Evolutionary conservation across 345 rosid species (phyloP).

Genomic region (Salix arbutifolia): DNA sequence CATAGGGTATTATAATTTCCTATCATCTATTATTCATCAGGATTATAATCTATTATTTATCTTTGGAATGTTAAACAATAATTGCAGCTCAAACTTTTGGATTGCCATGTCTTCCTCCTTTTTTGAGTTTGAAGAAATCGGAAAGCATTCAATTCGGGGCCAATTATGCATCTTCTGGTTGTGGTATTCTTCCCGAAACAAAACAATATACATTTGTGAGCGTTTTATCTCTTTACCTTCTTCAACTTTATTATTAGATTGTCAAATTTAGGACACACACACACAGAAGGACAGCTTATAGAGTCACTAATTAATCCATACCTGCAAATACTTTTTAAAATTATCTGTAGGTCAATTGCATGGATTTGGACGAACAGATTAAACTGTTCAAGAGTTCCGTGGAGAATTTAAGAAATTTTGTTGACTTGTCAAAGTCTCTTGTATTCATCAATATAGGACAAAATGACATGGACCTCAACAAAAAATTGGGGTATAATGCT

Average conservation of each 20-base stretch:
- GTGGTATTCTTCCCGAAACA: not conserved
- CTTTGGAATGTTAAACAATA: not conserved
- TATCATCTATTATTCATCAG: too few species aligned
- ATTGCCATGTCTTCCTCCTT: not conserved
- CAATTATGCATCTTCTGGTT: not conserved
- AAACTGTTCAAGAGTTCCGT: not conserved
- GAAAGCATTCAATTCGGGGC: not conserved
- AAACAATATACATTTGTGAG: not conserved
- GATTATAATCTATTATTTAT: too few species aligned
- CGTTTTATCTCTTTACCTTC: not conserved
- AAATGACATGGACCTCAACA: not conserved
- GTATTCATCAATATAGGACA: not conserved
- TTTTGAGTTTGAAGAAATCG: not conserved
- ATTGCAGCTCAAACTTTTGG: not conserved
- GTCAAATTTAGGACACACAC: not conserved
- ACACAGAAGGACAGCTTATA: not conserved
- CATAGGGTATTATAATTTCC: too few species aligned
- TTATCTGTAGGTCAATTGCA: not conserved
- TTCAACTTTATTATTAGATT: not conserved
- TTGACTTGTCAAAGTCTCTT: not conserved
- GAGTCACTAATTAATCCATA: not conserved
- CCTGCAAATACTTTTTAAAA: not conserved
- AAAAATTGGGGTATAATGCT: not conserved
- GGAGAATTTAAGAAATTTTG: not conserved
- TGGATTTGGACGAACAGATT: not conserved